Conservation (phyloP, 306 rosid species). For the Quercus rubra region DNA sequence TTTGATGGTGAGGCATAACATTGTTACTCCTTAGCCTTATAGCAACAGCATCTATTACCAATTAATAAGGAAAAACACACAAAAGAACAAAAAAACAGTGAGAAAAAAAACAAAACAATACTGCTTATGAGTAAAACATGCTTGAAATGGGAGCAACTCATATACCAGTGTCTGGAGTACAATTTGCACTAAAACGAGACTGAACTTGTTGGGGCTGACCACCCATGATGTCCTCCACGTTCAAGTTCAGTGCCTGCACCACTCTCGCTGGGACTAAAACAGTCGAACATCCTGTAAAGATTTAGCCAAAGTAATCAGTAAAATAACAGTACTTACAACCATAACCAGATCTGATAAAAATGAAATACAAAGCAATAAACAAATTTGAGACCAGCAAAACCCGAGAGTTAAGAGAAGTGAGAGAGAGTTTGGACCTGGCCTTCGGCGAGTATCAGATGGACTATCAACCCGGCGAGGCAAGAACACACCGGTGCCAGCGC, state of each 20-base stretch:
- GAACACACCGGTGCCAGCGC: slow-evolving; percentile 85
- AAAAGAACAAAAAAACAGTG: too few relatives aligned
- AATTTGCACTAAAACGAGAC: slow-evolving; percentile 26
- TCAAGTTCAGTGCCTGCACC: slow-evolving; percentile 59
- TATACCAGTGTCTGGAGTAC: slow-evolving; percentile 42
- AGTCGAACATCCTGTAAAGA: slow-evolving; percentile 42
- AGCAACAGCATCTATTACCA: slow-evolving; percentile 23
- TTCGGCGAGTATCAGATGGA: slow-evolving; percentile 29
- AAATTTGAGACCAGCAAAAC: neutral
- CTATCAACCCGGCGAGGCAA: slow-evolving; percentile 52
- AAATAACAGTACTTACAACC: neutral
- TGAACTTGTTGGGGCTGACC: slow-evolving; percentile 33
- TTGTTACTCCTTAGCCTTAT: slow-evolving; percentile 1
- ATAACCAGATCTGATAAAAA: neutral
- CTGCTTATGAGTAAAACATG: neutral
- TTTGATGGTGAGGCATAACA: slow-evolving; percentile 36
- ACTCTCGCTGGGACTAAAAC: slow-evolving; percentile 65
- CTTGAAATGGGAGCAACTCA: neutral
- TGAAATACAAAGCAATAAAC: neutral
- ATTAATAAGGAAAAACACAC: neutral
- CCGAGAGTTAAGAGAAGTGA: accelerated
- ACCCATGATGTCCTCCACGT: slow-evolving; percentile 30
- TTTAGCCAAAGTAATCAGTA: neutral
- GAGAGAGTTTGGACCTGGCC: slow-evolving; percentile 32
- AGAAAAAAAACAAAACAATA: neutral